Evolutionary conservation across 2,329 filamentous ascomycete genomes (phyloP).

Genomic region (Colletotrichum tropicicola): DNA sequence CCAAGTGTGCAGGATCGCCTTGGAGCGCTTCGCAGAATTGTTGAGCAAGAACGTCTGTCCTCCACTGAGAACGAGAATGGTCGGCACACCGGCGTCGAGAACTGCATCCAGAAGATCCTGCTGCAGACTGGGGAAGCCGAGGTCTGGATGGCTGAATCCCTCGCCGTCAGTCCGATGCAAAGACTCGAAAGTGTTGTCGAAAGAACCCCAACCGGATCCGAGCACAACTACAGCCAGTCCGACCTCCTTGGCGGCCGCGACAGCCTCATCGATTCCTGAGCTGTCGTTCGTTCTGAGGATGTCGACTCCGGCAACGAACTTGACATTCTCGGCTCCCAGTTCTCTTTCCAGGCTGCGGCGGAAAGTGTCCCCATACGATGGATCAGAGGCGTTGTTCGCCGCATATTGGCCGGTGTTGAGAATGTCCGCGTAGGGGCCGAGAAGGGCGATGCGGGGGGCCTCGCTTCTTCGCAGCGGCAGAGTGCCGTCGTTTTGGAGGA

Average conservation of each 20-base stretch:
- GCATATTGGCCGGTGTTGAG: slow-evolving; percentile 35
- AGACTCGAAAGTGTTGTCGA: slow-evolving; percentile 31
- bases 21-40: slow-evolving; percentile 45
- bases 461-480: slow-evolving; percentile 22
- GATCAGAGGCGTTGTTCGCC: slow-evolving; percentile 32
- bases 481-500: slow-evolving; percentile 34
- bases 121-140: slow-evolving; percentile 43
- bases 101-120: slow-evolving; percentile 44
- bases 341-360: slow-evolving; percentile 30
- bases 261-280: slow-evolving; percentile 33
- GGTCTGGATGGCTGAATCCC: slow-evolving; percentile 40
- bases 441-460: slow-evolving; percentile 26
- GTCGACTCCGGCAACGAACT: slow-evolving; percentile 29
- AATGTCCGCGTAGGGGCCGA: slow-evolving; percentile 34
- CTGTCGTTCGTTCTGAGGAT: slow-evolving; percentile 30
- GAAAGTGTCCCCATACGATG: slow-evolving; percentile 33
- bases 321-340: slow-evolving; percentile 34
- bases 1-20: slow-evolving; percentile 69
- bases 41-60: slow-evolving; percentile 42
- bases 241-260: slow-evolving; percentile 37
- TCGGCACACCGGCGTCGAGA: slow-evolving; percentile 40
- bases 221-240: slow-evolving; percentile 41
- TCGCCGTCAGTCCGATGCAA: slow-evolving; percentile 44
- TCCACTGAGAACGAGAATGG: slow-evolving; percentile 39
- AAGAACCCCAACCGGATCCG: slow-evolving; percentile 37